Base-by-base conservation (phyloP, 208 protist genomes). In the Angomonas deanei region DNA sequence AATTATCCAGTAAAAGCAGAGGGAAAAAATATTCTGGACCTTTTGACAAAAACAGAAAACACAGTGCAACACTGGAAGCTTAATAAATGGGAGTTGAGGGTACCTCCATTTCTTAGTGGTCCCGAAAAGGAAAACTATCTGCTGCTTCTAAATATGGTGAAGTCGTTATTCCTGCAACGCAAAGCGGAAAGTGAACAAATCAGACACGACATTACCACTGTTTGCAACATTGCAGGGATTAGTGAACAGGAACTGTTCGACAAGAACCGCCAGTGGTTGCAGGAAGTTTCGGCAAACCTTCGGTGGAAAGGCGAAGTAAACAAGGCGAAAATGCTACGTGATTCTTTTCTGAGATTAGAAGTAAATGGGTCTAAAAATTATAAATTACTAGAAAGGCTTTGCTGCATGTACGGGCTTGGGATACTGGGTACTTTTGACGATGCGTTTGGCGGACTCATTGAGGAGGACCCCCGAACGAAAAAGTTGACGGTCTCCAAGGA, bases 251-350 rank as follows among this genome's bases (percentile, higher is more conserved):
- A 53, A 28, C 71, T 92, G 26, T 66, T 73, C 3, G 60, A 78
- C 24, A 90, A 92, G 65, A 91, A 80, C 53, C 63, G 85, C 1
- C 59, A 66, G 4, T 94, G 88, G 85, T 72, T 94, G 26, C 83
- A 92, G 57, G 85, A 94, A 42, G 78, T 84, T 48, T 66, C 75
- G 11, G 66, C 80, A 21, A 87, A 84, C 61, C 66, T 94, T 17
- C 84, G 88, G n/a, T 94, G 88, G 85, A 75, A 81, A 48, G 84
- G 84, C 8, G 88, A 94, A 61, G 68, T 94, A 11, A 92, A 88
- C 64, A 88, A 90, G 26, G 85, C 84, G 3, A 86, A 84, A 60
- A 66, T 66, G 21, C 69, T 94, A 17, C 84, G 88, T 50, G 88
- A 94, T 62, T 84, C 88, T 8, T 94, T 92, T 76, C 49, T 92